A percentile compares a stretch with the other conserved stretches of the same genome.
Conservation (phyloP, 148 eudicot genomes). For the Cornus kousa region DNA sequence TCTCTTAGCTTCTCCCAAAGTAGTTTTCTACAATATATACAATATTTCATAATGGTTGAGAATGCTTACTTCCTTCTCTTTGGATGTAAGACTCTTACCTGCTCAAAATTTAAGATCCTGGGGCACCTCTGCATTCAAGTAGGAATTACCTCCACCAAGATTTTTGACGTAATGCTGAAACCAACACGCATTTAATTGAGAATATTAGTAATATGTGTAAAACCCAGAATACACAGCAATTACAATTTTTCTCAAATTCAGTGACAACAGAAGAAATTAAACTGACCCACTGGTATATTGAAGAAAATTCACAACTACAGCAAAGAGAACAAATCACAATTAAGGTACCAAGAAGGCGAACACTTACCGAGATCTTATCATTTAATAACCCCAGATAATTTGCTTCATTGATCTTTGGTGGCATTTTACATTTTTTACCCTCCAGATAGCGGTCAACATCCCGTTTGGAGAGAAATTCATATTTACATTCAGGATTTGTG, state of each 20-base stretch:
- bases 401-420: constrained; percentile 45
- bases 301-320: neutral
- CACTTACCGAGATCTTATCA: constrained; percentile 40
- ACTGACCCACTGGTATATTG: neutral
- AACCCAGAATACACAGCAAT: constrained; percentile 4
- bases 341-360: neutral
- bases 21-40: constrained; percentile 20
- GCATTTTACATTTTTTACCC: constrained; percentile 57
- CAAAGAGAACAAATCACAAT: neutral
- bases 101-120: neutral
- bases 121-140: constrained; percentile 16
- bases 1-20: no score
- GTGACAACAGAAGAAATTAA: neutral
- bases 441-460: constrained; percentile 68
- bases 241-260: neutral
- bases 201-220: neutral
- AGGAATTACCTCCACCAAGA: constrained; percentile 12
- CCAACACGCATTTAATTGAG: neutral
- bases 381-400: constrained; percentile 24
- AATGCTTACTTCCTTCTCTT: constrained; percentile 20
- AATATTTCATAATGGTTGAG: constrained; percentile 18
- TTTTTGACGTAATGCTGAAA: constrained; percentile 10
- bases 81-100: constrained; percentile 14
- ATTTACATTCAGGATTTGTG: constrained; percentile 51
- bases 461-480: constrained; percentile 59